Evolutionary conservation across 2,329 filamentous ascomycete genomes (phyloP), one percentile per base, ranked within the genome.

Genomic region (Aspergillus ochraceoroseus): DNA sequence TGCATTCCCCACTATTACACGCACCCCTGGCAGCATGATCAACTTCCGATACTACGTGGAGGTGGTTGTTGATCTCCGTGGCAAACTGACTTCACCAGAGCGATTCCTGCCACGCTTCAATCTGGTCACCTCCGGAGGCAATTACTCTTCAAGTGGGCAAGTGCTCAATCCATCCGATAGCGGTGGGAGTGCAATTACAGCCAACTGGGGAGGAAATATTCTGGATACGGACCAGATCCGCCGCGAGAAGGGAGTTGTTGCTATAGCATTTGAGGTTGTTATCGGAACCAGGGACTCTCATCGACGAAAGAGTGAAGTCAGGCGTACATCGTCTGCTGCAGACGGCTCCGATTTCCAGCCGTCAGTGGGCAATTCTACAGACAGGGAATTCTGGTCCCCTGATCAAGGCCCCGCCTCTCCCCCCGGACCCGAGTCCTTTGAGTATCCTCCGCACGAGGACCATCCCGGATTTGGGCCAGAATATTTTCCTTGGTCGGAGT

Each of bases 41-140:
- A 88, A 83, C 54, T 96, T 98, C 70, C 87, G 83, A 52, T 96
- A 98, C 58, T 86, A 89, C 52, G 76, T 95, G 13, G 92, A 98
- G 63, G 86, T 95, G 2, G 82, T 96, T 18, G 79, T 95, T 14
- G 92, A 98, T 59, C 74, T 96, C 0, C 89, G 92, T 32, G 90
- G 90, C 25, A 92, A 87, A 59, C 69, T 95, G 27, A 79, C 82
- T 1, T 79, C 79, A n/a, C 80, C 87, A 35, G 83, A 87, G 55
- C 75, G 80, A 28, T 76, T 77, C 50, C 67, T 81, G 12, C 76
- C 75, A 7, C 74, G 71, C 28, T 63, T 75, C 33, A 73, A 71
- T 37, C 67, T 77, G 53, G 77, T 68, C 29, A 65, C 64, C 17
- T 65, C 57, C 43, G 67, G 62, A 46, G 67, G 62, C 44, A 70